A percentile compares a stretch with the other conserved stretches of the same genome.
Evolutionary conservation across 495 filamentous ascomycete species (phyloP).

Genomic region (Aspergillus campestris): DNA sequence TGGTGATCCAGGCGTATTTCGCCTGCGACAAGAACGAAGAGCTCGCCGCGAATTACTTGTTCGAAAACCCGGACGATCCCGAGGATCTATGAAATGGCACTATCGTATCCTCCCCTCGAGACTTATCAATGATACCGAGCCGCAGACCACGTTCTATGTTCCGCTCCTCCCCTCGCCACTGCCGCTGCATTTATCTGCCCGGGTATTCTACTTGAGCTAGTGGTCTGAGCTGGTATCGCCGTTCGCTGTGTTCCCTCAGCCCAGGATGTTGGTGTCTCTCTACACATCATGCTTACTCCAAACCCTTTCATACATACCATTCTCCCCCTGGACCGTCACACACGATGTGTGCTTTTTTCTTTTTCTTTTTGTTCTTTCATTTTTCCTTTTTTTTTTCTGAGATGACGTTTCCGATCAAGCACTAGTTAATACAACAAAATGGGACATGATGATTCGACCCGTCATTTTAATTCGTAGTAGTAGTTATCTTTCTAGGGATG

Average conservation of each 20-base stretch:
- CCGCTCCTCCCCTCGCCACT: constrained; percentile 13
- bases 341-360: neutral
- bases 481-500: neutral
- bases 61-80: constrained; percentile 90
- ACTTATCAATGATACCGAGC: constrained; percentile 1
- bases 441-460: constrained; percentile 13
- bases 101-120: neutral
- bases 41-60: constrained; percentile 92
- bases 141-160: neutral
- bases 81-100: constrained; percentile 44
- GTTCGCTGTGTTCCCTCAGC: too few species aligned
- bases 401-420: constrained; percentile 20
- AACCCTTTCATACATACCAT: too few species aligned
- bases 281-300: too few species aligned
- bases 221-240: too few species aligned
- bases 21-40: constrained; percentile 99
- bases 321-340: neutral
- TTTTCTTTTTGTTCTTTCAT: constrained; percentile 5
- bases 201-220: too few species aligned
- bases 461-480: neutral
- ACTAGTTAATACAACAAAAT: constrained; percentile 28
- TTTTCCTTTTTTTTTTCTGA: constrained; percentile 9
- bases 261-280: too few species aligned
- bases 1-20: constrained; percentile 97
- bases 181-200: neutral